These are phyloP conservation scores for Rickenella mellea DNA, from an alignment of 768 basidiomycete species.

Conservation along the genomic window DNA sequence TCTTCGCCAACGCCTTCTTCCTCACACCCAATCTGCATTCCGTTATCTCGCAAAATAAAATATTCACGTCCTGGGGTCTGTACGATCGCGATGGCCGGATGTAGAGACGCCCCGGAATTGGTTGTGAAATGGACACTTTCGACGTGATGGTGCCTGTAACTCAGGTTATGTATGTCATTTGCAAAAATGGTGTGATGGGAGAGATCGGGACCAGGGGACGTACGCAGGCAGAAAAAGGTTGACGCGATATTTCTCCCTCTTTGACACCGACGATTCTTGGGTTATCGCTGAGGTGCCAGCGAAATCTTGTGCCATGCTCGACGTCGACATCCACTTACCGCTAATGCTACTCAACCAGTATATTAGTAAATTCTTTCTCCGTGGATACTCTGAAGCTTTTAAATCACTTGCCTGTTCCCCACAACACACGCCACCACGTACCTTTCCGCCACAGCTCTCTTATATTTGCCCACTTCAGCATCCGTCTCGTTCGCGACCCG, in stretches of 20 bases:
- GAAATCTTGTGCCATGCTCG: conserved; percentile 66
- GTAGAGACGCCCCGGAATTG: conserved; percentile 32
- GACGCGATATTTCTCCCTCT: conserved; percentile 21
- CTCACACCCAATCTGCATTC: conserved; percentile 68
- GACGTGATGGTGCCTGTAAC: conserved; percentile 60
- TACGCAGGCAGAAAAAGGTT: conserved; percentile 62
- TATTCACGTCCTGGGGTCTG: conserved; percentile 66
- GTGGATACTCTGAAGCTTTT: neutral
- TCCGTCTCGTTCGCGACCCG: conserved; percentile 32
- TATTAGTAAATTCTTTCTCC: conserved; percentile 3
- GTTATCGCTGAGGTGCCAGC: conserved; percentile 31
- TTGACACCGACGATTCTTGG: conserved; percentile 4
- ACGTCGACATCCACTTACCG: conserved; percentile 57
- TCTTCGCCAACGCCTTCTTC: conserved; percentile 57
- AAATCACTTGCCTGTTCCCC: conserved; percentile 48
- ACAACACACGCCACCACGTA: conserved; percentile 66
- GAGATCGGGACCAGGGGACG: conserved; percentile 16
- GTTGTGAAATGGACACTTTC: conserved; percentile 65
- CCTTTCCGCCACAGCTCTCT: conserved; percentile 43
- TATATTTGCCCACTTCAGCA: conserved; percentile 30
- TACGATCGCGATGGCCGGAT: conserved; percentile 55
- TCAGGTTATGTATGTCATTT: neutral
- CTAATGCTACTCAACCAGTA: conserved; percentile 39
- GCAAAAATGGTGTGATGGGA: neutral
- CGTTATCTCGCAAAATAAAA: conserved; percentile 62